Conservation (phyloP, 2,329 filamentous ascomycete genomes). For the Cryphonectria nitschkei region DNA sequence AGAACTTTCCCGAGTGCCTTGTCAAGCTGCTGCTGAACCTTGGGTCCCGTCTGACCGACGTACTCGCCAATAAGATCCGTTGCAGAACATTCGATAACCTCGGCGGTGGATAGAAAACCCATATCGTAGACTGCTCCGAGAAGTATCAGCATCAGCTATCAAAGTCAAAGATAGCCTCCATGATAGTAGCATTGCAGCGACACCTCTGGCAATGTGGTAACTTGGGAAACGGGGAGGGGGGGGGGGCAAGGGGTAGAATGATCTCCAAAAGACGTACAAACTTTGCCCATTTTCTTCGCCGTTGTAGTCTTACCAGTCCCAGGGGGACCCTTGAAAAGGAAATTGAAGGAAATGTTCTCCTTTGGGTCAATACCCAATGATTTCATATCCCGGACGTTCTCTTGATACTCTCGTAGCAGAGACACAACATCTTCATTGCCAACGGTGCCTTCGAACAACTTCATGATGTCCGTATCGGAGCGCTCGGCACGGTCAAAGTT, state of each 20-base stretch:
- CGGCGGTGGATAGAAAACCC: slow-evolving; percentile 63
- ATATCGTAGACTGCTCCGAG: slow-evolving; percentile 61
- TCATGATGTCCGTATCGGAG: slow-evolving; percentile 51
- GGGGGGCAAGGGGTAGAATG: too few species aligned
- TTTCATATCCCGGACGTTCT: slow-evolving; percentile 55
- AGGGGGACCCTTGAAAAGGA: slow-evolving; percentile 66
- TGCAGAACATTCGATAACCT: slow-evolving; percentile 69
- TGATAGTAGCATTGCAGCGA: slow-evolving; percentile 37
- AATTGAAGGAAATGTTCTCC: slow-evolving; percentile 66
- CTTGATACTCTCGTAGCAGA: slow-evolving; percentile 58
- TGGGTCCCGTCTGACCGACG: slow-evolving; percentile 70
- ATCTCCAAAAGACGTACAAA: slow-evolving; percentile 11
- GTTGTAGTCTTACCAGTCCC: slow-evolving; percentile 73
- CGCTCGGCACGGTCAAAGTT: slow-evolving; percentile 57
- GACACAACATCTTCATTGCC: slow-evolving; percentile 60
- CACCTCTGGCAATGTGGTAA: neutral
- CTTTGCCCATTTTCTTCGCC: slow-evolving; percentile 70
- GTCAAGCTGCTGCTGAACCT: slow-evolving; percentile 63
- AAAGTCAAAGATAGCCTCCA: slow-evolving; percentile 48
- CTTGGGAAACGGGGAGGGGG: too few species aligned
- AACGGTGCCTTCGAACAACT: slow-evolving; percentile 62
- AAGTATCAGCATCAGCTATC: neutral
- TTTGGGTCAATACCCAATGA: slow-evolving; percentile 56
- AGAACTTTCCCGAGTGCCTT: slow-evolving; percentile 67
- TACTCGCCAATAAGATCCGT: slow-evolving; percentile 71